Conservation (phyloP, 2,329 filamentous ascomycete species). For the Triangularia setosa region DNA sequence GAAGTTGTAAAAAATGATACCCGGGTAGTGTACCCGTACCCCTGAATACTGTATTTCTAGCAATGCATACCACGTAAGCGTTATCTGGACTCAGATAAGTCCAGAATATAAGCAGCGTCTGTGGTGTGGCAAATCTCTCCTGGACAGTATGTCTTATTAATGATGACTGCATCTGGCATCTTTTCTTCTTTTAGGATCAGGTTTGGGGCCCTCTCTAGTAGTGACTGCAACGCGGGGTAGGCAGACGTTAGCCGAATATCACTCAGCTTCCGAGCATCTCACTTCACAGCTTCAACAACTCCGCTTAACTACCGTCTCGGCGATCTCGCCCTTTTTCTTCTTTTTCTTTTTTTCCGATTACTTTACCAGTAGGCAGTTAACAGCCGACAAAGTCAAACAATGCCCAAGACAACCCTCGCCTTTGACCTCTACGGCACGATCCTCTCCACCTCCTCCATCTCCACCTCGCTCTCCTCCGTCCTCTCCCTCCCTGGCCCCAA, state of each 20-base stretch:
- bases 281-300: neutral
- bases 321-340: too few species aligned
- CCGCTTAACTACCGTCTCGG: too few species aligned
- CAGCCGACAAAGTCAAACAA: constrained; percentile 11
- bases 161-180: neutral
- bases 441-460: constrained; percentile 67
- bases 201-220: neutral
- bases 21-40: neutral
- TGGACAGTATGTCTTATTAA: neutral
- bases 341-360: neutral
- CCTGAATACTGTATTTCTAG: neutral
- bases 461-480: constrained; percentile 51
- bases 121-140: neutral
- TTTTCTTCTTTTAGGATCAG: too few species aligned
- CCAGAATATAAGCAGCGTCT: neutral
- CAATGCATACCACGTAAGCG: neutral
- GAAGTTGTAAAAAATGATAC: neutral
- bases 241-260: neutral
- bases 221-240: neutral
- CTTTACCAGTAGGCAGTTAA: too few species aligned
- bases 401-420: constrained; percentile 49
- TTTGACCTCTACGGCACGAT: constrained; percentile 76
- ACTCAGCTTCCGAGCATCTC: neutral
- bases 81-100: neutral
- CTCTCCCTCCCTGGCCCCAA: constrained; percentile 56